Evolutionary conservation across 306 rosid species (phyloP), one percentile per base, ranked within the genome.

Genomic region (Citrullus amarus): DNA sequence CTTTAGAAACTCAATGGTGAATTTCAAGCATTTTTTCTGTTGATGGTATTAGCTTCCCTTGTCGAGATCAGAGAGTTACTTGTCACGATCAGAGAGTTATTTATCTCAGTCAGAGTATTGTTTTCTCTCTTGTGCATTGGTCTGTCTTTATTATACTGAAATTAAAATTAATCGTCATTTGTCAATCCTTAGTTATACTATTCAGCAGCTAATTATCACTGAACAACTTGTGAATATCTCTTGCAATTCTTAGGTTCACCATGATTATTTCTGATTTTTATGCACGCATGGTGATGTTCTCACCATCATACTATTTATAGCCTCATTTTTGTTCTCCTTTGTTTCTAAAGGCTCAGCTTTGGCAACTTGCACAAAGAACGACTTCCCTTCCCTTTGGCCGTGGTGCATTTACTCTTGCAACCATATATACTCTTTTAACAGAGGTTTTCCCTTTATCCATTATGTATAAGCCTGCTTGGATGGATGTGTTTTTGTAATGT

Each of bases 311-410:
- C 22, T 56, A 54, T 34, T 16, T 55, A 11, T 9, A 65, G 61
- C 65, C 48, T 62, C 46, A 32, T 68, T 80, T 9, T 38, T 81
- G 22, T 72, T 58, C 75, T 81, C 57, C 65, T 80, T 66, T 73
- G 67, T 68, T 80, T 82, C 13, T 87, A 62, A 82, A 92, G 98
- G 89, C 98, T 83, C 98, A 89, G 80, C 82, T 94, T 65, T 94
- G 98, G 98, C 89, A 94, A 79, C 91, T 94, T 80, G 98, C 98
- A 38, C 98, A 94, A 82, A 88, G 98, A 84, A 94, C 98, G 78
- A 92, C 97, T 75, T 84, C 97, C 77, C 96, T 94, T 84, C 95
- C 98, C 79, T 83, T 94, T 65, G 98, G 98, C 76, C 98, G 97
- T 65, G 98, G 97, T 81, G 98, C 98, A 71, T 94, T 94, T 83